Base-by-base conservation (phyloP, 1,284 basidiomycete genomes). In the Cryptococcus maquisensis region DNA sequence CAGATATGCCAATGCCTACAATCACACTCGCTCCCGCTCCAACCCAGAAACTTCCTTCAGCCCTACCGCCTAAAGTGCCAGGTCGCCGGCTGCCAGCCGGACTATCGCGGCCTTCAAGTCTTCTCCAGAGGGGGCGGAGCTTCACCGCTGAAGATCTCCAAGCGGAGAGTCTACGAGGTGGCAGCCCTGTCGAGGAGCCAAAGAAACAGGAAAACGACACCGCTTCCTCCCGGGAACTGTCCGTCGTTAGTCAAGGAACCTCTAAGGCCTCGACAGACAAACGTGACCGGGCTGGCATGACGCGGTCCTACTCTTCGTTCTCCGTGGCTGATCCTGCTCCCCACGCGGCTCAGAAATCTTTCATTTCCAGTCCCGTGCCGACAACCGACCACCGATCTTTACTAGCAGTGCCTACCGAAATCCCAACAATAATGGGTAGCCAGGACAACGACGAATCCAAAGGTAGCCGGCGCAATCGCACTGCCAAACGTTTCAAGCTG, bases 101-200 rank as follows among this genome's bases (percentile, higher is more conserved):
- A 47, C 49, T 54, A 8, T 20, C 43, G 4, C 58, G 69, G 2
- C 68, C 68, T 0, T 57, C 63, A 16, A 66, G 65, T 44, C 63
- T 75, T 1, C 61, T 77, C 1, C 72, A 72, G 41, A 61, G 74
- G 39, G 74, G 74, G 4, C 58, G 67, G 9, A 73, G 69, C 57
- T 77, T 75, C 51, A 77, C 75, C 6, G 75, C 75, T 2, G 61
- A 62, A 16, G 75, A 77, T 48, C 66, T 77, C 5, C 61, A 65
- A 28, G 64, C 56, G 3, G 60, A 62, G 10, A 32, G 28, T 7
- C 28, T 32, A 8, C 28, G 10, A 47, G 54, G 56, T 15, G 68
- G 66, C n/a, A 40, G 21, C 12, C 39, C 21, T n/a, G 12, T 12
- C 7, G 39, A 40, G 3, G 39, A 40, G 28, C 7, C 1, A 7